A percentile compares a stretch with the other conserved stretches of the same genome.
phyloP scores from a whole-genome alignment of 2,329 filamentous ascomycete species.

The Ceratocystis papillata region DNA sequence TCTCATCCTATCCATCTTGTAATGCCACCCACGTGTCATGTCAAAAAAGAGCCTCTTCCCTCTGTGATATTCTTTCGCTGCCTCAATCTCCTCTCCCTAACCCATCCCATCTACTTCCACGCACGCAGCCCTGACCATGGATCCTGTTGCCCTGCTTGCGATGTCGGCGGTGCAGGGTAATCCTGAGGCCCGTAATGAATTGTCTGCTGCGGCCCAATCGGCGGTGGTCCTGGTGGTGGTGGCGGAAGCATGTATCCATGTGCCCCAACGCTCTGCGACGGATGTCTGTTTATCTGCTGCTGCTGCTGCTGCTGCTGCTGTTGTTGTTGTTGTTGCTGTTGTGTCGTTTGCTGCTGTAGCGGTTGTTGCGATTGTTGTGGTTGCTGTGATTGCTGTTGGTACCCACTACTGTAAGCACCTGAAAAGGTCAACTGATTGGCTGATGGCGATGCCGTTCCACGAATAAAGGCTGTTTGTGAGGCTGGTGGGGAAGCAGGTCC shows the following conservation, averaged over 20 bases:
- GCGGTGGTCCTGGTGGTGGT: slow-evolving; percentile 52
- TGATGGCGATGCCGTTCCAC: slow-evolving; percentile 44
- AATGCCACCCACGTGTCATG: too few relatives aligned
- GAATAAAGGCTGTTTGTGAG: slow-evolving; percentile 39
- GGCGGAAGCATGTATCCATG: slow-evolving; percentile 52
- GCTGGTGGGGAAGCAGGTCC: slow-evolving; percentile 46
- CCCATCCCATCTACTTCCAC: slow-evolving; percentile 36
- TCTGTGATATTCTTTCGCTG: neutral
- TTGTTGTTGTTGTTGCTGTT: slow-evolving; percentile 31
- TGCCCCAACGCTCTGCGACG: slow-evolving; percentile 37
- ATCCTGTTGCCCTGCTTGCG: slow-evolving; percentile 36
- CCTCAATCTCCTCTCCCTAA: neutral
- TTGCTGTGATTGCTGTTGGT: slow-evolving; percentile 29
- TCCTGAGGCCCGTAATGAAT: slow-evolving; percentile 41
- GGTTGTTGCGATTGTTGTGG: slow-evolving; percentile 37
- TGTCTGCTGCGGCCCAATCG: slow-evolving; percentile 51
- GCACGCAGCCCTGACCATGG: slow-evolving; percentile 44
- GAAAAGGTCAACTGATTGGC: slow-evolving; percentile 46
- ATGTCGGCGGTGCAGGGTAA: slow-evolving; percentile 29
- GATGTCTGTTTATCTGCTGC: slow-evolving; percentile 28
- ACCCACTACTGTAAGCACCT: slow-evolving; percentile 33
- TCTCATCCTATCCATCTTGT: too few relatives aligned
- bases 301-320: slow-evolving; percentile 37
- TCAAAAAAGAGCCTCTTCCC: neutral
- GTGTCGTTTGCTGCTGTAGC: slow-evolving; percentile 31